phyloP scores from a whole-genome alignment of 2,329 filamentous ascomycete genomes.

The Ustilaginoidea virens region DNA sequence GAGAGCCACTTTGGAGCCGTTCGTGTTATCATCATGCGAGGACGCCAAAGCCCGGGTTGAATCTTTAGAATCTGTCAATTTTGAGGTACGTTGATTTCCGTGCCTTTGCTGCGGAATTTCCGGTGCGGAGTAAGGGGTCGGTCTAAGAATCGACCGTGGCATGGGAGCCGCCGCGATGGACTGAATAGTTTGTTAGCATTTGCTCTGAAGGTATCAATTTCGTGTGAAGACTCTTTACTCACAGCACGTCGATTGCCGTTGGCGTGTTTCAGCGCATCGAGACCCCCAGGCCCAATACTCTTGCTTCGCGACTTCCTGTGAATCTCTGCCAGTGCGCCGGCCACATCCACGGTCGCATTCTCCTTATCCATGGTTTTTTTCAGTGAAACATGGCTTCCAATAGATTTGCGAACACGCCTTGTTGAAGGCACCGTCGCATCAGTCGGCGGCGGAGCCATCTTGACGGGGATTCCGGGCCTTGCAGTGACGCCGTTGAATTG shows the following conservation, averaged over 20 bases:
- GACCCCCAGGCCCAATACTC: slow-evolving; percentile 82
- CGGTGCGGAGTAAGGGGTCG: slow-evolving; percentile 50
- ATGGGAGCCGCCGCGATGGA: slow-evolving; percentile 38
- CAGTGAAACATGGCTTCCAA: slow-evolving; percentile 40
- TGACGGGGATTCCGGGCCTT: slow-evolving; percentile 8
- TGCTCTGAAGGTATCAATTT: not conserved
- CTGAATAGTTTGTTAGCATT: slow-evolving; percentile 18
- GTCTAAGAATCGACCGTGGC: slow-evolving; percentile 65
- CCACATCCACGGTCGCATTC: slow-evolving; percentile 57
- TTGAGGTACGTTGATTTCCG: not conserved
- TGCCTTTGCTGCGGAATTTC: slow-evolving; percentile 52
- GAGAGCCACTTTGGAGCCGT: slow-evolving; percentile 43
- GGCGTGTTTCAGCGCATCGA: slow-evolving; percentile 64
- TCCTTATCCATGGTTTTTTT: slow-evolving; percentile 53
- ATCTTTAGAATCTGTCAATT: slow-evolving; percentile 2
- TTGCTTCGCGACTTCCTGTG: slow-evolving; percentile 75
- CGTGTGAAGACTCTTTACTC: slow-evolving; percentile 13
- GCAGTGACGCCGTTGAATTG: slow-evolving; percentile 7
- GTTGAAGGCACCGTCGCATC: slow-evolving; percentile 38
- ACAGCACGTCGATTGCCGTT: slow-evolving; percentile 71
- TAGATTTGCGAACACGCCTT: slow-evolving; percentile 54
- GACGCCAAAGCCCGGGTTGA: slow-evolving; percentile 6
- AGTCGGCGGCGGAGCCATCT: slow-evolving; percentile 15
- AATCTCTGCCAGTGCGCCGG: slow-evolving; percentile 33
- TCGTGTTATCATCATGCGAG: slow-evolving; percentile 10